phyloP scores from a whole-genome alignment of 129 eudicot species.

The Helianthus annuus region DNA sequence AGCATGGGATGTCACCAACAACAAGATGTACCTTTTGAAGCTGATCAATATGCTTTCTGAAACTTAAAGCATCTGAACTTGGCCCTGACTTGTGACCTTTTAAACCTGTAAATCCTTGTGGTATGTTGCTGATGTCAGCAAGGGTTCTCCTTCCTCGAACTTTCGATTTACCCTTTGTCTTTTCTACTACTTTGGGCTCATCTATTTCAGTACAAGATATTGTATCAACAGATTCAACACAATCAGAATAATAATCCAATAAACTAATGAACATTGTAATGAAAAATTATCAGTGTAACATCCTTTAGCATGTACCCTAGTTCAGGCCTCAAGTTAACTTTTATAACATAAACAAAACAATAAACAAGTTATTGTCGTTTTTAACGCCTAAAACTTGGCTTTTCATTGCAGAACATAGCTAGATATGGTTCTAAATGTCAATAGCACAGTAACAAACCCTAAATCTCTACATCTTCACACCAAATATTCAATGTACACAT shows the following conservation, averaged over 20 bases:
- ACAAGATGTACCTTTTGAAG: constrained; percentile 45
- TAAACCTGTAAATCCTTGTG: constrained; percentile 24
- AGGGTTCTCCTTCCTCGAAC: constrained; percentile 43
- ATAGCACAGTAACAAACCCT: not conserved
- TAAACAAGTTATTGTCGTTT: not conserved
- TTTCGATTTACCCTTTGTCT: constrained; percentile 21
- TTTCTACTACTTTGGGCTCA: constrained; percentile 26
- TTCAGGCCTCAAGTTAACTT: not conserved
- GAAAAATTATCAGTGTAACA: not conserved
- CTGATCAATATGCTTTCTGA: constrained; percentile 38
- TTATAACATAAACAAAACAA: not conserved
- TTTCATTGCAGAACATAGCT: not conserved
- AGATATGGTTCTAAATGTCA: constrained; percentile 15
- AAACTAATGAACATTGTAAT: not conserved
- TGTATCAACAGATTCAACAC: not conserved
- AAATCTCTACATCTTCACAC: constrained; percentile 11
- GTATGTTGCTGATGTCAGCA: constrained; percentile 50
- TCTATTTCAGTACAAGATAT: constrained; percentile 20
- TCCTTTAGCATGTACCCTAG: not conserved
- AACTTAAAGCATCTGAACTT: constrained; percentile 22
- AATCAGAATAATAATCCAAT: not conserved
- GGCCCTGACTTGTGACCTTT: constrained; percentile 30
- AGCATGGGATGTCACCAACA: constrained; percentile 1
- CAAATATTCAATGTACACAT: not conserved
- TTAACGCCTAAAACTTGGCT: not conserved